These are phyloP conservation scores for Trichoderma parareesei DNA, from an alignment of 495 filamentous ascomycete species.

Conservation along the genomic window DNA sequence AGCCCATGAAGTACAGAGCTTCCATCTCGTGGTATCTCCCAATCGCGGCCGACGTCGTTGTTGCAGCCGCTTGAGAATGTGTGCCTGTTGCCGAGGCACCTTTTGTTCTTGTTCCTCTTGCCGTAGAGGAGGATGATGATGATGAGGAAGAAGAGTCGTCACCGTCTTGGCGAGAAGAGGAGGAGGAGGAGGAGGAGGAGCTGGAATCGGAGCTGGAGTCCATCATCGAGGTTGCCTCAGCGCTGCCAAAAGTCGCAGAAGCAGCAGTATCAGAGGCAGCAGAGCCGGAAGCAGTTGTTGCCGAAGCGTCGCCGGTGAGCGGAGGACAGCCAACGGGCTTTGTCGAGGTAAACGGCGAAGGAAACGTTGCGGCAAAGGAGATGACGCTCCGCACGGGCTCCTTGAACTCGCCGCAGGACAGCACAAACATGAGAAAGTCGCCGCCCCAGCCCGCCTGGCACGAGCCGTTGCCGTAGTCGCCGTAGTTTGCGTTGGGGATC, in stretches of 20 bases:
- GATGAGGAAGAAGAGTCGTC: background rate
- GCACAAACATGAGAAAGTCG: slow-evolving; percentile 7
- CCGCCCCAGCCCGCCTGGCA: background rate
- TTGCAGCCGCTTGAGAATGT: background rate
- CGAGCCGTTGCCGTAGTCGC: slow-evolving; percentile 7
- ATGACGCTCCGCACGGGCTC: background rate
- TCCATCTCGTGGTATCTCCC: background rate
- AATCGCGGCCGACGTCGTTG: background rate
- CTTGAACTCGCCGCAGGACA: slow-evolving; percentile 8
- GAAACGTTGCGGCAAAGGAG: slow-evolving; percentile 5
- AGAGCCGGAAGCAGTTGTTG: background rate
- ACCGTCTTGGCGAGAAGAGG: background rate
- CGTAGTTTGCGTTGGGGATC: slow-evolving; percentile 1
- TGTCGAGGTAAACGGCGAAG: background rate
- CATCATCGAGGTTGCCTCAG: background rate
- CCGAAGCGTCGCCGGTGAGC: background rate
- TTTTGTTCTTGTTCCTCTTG: background rate
- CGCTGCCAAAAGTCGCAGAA: background rate
- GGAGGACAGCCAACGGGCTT: background rate
- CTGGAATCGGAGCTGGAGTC: background rate
- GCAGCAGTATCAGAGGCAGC: background rate
- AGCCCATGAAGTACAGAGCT: background rate
- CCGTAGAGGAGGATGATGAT: background rate
- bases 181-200: too few relatives aligned
- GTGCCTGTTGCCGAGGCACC: background rate